Base-by-base conservation (phyloP, 139 green algal genomes). In the Chloropicon primus region DNA sequence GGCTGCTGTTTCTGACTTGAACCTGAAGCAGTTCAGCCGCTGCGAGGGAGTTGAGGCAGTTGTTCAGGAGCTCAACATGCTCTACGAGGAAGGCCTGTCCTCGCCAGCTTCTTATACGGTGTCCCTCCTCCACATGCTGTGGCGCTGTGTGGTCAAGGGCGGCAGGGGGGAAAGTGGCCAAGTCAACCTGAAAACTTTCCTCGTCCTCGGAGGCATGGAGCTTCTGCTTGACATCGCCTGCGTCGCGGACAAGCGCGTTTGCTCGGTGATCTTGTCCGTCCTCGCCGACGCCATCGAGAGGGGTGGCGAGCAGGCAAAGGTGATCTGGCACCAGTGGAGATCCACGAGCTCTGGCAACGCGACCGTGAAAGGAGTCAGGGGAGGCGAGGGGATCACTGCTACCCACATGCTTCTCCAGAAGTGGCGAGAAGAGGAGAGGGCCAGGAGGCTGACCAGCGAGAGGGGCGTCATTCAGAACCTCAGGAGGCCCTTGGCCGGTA, bases 391-490 rank as follows among this genome's bases (percentile, higher is more conserved):
- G 41, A 62, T 17, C 41, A 62, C 41, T 5, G 41, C 41, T 5
- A 62, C 41, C 41, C 41, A 62, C 41, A 62, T 62, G 41, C 41
- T 62, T 5, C 41, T 62, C 10, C 10, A 62, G 41, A 62, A 62
- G 41, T 62, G 41, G 41, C 5, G 41, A 62, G 41, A 62, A 17
- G 83, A 90, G 72, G 83, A 87, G 75, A 82, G 87, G 22, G 24
- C 74, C 2, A 27, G 80, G 0, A 53, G 79, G 17, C 83, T 82
- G 62, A 83, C 85, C 24, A 81, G 75, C 1, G 54, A 28, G 3
- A 79, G 84, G 25, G 84, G 84, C 0, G 24, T 88, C 78, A 76
- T 90, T 27, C 24, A 77, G 22, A 87, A 85, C 77, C 72, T 81
- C 0, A 23, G 1, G 2, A 74, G 80, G 25, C 86, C 86, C 1